Base-by-base conservation (phyloP, 2,329 filamentous ascomycete genomes). In the Trichophyton equinum region DNA sequence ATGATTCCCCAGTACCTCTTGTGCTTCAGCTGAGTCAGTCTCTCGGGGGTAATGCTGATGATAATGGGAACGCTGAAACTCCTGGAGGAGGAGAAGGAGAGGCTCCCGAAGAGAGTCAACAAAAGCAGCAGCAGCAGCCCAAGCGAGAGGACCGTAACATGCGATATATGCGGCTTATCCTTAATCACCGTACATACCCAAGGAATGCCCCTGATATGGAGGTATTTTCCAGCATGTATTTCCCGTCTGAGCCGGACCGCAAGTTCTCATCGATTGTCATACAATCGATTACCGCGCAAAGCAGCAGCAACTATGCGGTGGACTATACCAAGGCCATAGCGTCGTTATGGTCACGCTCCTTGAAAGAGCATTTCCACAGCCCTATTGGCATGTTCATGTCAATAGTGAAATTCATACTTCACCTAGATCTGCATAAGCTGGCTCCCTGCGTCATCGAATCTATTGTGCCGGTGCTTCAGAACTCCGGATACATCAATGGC, bases 201-300 rank as follows among this genome's bases (percentile, higher is more conserved):
- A 73, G 75, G 44, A 72, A 76, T 51, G 74, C 80, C 38, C 76
- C 78, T 46, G 78, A 81, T 25, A 70, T 86, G 1, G 83, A 85
- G 69, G 73, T 77, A 1, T 73, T 86, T 62, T 71, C 79, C 3
- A 76, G 73, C 59, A 72, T 79, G 63, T 66, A 75, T 1, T 82
- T 85, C 62, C 83, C 83, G 1, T 82, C 81, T 0, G 71, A 77
- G 13, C 73, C 77, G 4, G 65, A 72, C 11, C 73, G 71, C 60
- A 76, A 75, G 44, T 71, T 85, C 1, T 81, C 82, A 9, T 79
- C 81, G 1, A 73, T 82, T 18, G 67, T 85, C 15, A 74, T 83
- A 57, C 80, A 84, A 65, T 72, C 75, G 15, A 71, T 82, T 49
- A 72, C 78, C 1, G 68, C 67, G 22, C 68, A 75, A 2, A 68